Percentiles rank a stretch among this genome's conserved stretches.
Evolutionary conservation across 2,329 filamentous ascomycete genomes (phyloP).

Genomic region (Calonectria ilicicola): DNA sequence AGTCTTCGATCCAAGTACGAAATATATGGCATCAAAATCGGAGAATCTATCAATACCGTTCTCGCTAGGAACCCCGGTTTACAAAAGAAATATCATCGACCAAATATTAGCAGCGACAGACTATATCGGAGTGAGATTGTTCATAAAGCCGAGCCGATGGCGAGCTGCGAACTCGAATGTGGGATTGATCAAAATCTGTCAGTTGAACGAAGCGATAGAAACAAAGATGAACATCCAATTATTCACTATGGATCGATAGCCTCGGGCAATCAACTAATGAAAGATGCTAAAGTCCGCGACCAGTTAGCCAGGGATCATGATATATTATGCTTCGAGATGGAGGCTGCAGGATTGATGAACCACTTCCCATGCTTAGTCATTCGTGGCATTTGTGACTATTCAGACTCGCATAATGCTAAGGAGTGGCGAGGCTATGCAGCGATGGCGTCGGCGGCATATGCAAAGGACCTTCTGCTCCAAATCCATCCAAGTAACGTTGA

Average conservation of each 20-base stretch:
- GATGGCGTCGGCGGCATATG: neutral
- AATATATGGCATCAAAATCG: neutral
- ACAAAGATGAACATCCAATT: neutral
- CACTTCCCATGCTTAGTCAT: too few species aligned
- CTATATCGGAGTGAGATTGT: neutral
- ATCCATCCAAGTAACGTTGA: neutral
- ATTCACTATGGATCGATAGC: neutral
- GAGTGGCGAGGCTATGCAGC: too few species aligned
- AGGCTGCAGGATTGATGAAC: too few species aligned
- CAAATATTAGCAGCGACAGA: neutral
- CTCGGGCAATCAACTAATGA: neutral
- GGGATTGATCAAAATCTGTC: neutral
- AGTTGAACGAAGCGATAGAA: neutral
- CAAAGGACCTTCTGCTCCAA: neutral
- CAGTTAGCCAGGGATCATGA: neutral
- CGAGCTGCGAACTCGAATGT: neutral
- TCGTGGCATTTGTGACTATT: too few species aligned
- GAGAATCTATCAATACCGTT: neutral
- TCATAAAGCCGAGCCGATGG: neutral
- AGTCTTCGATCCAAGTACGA: neutral
- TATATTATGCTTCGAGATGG: neutral
- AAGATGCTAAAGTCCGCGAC: neutral
- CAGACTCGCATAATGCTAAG: too few species aligned
- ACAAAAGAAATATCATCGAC: neutral
- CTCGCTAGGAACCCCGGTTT: neutral